Evolutionary conservation across 208 protist genomes (phyloP).

Genomic region (Histomonas meleagridis): DNA sequence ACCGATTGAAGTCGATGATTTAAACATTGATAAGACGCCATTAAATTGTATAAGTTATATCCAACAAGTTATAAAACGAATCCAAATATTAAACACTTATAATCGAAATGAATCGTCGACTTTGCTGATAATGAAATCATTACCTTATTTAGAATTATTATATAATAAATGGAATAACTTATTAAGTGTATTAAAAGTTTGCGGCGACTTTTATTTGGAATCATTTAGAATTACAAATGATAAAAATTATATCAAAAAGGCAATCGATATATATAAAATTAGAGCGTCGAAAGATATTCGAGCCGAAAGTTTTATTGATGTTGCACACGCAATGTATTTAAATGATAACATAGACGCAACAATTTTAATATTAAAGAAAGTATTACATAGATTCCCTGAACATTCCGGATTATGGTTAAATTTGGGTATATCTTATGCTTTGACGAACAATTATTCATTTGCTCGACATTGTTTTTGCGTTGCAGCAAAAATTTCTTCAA

Average conservation of each 20-base stretch:
- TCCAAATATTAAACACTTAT: neutral
- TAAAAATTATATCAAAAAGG: neutral
- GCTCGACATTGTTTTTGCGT: constrained; percentile 13
- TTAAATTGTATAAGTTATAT: neutral
- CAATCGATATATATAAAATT: no score
- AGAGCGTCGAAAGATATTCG: neutral
- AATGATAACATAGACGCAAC: neutral
- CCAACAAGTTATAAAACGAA: neutral
- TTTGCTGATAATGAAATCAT: neutral
- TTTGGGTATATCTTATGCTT: neutral
- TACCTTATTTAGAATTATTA: neutral
- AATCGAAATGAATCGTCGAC: neutral
- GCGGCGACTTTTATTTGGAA: neutral
- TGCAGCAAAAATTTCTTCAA: no score
- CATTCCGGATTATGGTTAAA: neutral
- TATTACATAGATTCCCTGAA: neutral
- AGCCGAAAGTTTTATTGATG: neutral
- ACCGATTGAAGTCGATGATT: neutral
- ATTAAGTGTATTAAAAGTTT: neutral
- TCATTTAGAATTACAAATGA: neutral
- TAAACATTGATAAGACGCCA: neutral
- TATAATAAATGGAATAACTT: neutral
- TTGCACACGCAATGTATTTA: neutral
- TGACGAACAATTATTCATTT: neutral
- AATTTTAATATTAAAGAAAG: neutral